Conservation (phyloP, 176 grass and related monocot genomes). For the Musa beccarii region DNA sequence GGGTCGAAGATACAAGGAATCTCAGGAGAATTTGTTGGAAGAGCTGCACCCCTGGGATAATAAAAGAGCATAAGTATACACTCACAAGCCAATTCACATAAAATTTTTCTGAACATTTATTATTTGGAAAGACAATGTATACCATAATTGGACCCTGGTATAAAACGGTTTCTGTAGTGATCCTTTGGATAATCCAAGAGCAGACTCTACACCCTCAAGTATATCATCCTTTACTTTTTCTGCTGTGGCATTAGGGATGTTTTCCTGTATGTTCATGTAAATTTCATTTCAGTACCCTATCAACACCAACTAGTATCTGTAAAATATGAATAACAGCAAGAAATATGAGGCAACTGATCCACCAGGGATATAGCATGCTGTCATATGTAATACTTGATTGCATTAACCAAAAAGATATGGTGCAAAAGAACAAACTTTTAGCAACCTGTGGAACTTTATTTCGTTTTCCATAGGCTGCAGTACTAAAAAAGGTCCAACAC, state of each 20-base stretch:
- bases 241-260: slow-evolving; percentile 65
- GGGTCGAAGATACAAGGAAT: slow-evolving; percentile 83
- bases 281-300: background rate
- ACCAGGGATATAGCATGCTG: background rate
- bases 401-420: background rate
- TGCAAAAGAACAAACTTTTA: slow-evolving; percentile 17
- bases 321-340: background rate
- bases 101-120: background rate
- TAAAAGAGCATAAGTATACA: slow-evolving; percentile 8
- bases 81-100: background rate
- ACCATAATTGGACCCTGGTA: slow-evolving; percentile 85
- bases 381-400: background rate
- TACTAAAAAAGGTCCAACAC: slow-evolving; percentile 98
- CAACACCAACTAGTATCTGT: background rate
- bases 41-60: slow-evolving; percentile 72
- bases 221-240: slow-evolving; percentile 89
- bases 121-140: slow-evolving; percentile 9
- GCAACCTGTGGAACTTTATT: slow-evolving; percentile 95
- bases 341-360: background rate
- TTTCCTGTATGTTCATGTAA: slow-evolving; percentile 47
- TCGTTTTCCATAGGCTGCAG: slow-evolving; percentile 54
- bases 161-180: slow-evolving; percentile 75
- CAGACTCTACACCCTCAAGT: slow-evolving; percentile 69
- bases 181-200: slow-evolving; percentile 64
- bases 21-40: slow-evolving; percentile 68